A percentile compares a stretch with the other conserved stretches of the same genome.
These are phyloP conservation scores for Trichophyton equinum DNA, from an alignment of 2,329 filamentous ascomycete species.

Conservation along the genomic window DNA sequence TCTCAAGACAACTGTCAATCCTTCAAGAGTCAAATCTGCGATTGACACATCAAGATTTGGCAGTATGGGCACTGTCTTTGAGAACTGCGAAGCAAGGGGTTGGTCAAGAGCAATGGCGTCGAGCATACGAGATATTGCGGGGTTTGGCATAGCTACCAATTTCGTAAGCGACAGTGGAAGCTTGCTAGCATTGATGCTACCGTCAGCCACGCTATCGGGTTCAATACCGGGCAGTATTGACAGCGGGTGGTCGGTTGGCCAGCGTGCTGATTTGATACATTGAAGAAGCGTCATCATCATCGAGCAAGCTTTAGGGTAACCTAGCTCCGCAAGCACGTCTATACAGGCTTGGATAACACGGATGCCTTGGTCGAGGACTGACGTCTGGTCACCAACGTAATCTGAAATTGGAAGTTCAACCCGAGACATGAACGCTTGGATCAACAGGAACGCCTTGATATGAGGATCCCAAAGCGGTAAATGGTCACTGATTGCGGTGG, in stretches of 20 bases:
- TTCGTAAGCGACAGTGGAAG: constrained; percentile 23
- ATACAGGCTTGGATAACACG: constrained; percentile 94
- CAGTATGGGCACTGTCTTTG: constrained; percentile 51
- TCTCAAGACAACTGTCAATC: constrained; percentile 36
- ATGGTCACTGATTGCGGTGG: constrained; percentile 42
- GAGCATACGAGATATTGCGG: constrained; percentile 18
- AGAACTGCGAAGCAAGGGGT: constrained; percentile 24
- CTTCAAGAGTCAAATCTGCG: constrained; percentile 47
- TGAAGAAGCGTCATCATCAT: constrained; percentile 79
- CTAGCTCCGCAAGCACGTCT: constrained; percentile 85
- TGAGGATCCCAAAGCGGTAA: constrained; percentile 98
- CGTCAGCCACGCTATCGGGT: constrained; percentile 14
- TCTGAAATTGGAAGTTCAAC: constrained; percentile 88
- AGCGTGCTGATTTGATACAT: constrained; percentile 82
- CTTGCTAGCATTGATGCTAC: constrained; percentile 6
- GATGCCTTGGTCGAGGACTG: constrained; percentile 85
- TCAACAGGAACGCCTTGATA: constrained; percentile 84
- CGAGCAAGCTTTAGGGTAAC: constrained; percentile 61
- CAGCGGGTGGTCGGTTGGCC: constrained; percentile 70
- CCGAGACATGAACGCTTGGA: constrained; percentile 90
- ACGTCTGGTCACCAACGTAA: constrained; percentile 86
- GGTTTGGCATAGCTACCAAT: constrained; percentile 21
- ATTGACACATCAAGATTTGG: constrained; percentile 57
- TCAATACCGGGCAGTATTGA: constrained; percentile 65
- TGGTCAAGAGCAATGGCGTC: constrained; percentile 21